These are phyloP conservation scores for Urostyla sp. DNA, from an alignment of 73 alveolate species.

Conservation along the genomic window DNA sequence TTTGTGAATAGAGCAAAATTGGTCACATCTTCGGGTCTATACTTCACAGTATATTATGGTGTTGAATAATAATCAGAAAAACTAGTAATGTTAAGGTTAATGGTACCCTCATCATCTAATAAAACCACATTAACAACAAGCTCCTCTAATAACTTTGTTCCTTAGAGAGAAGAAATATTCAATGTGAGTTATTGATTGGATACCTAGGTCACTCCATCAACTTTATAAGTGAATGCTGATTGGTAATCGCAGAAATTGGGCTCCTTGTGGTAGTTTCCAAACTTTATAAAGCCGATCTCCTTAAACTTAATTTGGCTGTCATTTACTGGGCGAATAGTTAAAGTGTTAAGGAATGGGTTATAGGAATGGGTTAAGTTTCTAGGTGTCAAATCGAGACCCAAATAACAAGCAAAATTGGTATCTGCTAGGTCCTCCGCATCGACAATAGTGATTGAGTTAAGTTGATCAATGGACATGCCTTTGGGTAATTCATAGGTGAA, in stretches of 20 bases:
- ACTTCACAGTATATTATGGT: neutral
- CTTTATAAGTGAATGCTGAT: too few relatives aligned
- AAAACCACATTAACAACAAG: neutral
- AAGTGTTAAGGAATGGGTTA: slow-evolving; percentile 12
- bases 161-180: too few relatives aligned
- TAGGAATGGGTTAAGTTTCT: neutral
- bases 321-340: neutral
- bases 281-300: slow-evolving; percentile 45
- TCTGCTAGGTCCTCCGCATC: slow-evolving; percentile 38
- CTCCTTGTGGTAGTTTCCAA: slow-evolving; percentile 5
- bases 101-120: slow-evolving; percentile 31
- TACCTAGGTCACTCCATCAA: too few relatives aligned
- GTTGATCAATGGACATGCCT: neutral
- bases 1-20: neutral
- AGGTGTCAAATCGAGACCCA: slow-evolving; percentile 23
- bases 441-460: neutral
- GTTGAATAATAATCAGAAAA: neutral
- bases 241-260: slow-evolving; percentile 51
- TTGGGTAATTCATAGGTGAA: slow-evolving; percentile 17
- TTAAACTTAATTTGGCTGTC: slow-evolving; percentile 42
- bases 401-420: slow-evolving; percentile 59
- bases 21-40: slow-evolving; percentile 19
- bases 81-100: slow-evolving; percentile 41
- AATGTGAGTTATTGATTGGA: too few relatives aligned
- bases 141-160: too few relatives aligned